Evolutionary conservation across 345 rosid species (phyloP).

Genomic region (Pistacia integerrima): DNA sequence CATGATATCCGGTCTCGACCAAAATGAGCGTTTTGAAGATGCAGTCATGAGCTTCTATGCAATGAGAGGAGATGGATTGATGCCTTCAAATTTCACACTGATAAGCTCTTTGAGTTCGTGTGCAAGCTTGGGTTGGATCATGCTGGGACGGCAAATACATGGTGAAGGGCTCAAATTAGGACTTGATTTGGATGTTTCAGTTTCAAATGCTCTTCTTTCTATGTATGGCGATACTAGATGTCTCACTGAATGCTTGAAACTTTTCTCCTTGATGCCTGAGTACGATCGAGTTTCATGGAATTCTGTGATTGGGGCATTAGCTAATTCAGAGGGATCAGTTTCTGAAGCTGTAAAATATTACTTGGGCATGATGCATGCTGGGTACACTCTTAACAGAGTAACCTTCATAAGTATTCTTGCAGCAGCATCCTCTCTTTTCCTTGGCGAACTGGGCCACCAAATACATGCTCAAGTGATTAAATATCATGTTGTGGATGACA

Average conservation of each 20-base stretch:
- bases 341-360: slow-evolving; percentile 54
- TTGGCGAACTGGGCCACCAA: slow-evolving; percentile 53
- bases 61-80: slow-evolving; percentile 59
- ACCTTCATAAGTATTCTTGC: slow-evolving; percentile 74
- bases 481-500: slow-evolving; percentile 44
- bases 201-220: slow-evolving; percentile 82
- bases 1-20: slow-evolving; percentile 87
- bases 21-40: slow-evolving; percentile 66
- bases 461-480: slow-evolving; percentile 69
- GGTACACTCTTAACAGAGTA: slow-evolving; percentile 66
- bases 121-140: slow-evolving; percentile 70
- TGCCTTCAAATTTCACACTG: slow-evolving; percentile 64
- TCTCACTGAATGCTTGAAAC: slow-evolving; percentile 49
- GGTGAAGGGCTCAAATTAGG: slow-evolving; percentile 70
- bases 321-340: slow-evolving; percentile 53
- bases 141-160: slow-evolving; percentile 67
- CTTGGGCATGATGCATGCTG: slow-evolving; percentile 59
- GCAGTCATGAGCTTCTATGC: slow-evolving; percentile 48
- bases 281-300: slow-evolving; percentile 94
- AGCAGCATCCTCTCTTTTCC: slow-evolving; percentile 60
- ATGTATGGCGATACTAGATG: slow-evolving; percentile 63
- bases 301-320: slow-evolving; percentile 75
- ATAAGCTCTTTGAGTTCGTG: slow-evolving; percentile 87
- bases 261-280: slow-evolving; percentile 69
- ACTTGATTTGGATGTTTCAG: slow-evolving; percentile 78